These are phyloP conservation scores for Gentiana straminea DNA, from an alignment of 257 asterid genomes.

Conservation along the genomic window DNA sequence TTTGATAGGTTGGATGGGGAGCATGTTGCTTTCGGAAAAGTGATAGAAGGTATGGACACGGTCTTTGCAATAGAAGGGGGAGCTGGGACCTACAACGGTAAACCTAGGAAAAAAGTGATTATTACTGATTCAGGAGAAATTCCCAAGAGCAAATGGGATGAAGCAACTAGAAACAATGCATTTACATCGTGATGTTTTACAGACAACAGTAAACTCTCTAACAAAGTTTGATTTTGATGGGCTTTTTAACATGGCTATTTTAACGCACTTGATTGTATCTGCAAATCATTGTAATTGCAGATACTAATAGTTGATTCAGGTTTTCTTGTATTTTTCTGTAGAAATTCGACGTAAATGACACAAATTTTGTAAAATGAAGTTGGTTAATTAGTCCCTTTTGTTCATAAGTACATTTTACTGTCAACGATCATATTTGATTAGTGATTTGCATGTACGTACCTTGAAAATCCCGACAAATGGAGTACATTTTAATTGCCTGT, in stretches of 20 bases:
- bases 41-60: slow-evolving; percentile 90
- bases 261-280: background rate
- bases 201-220: slow-evolving; percentile 7
- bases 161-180: slow-evolving; percentile 30
- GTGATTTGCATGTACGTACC: too few species aligned
- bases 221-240: slow-evolving; percentile 10
- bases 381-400: slow-evolving; percentile 9
- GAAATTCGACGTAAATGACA: too few species aligned
- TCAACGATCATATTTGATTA: slow-evolving; percentile 16
- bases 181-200: slow-evolving; percentile 12
- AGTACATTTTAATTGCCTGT: too few species aligned
- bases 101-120: slow-evolving; percentile 84
- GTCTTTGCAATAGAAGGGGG: slow-evolving; percentile 92
- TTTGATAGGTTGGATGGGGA: slow-evolving; percentile 80
- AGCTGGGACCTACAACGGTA: slow-evolving; percentile 96
- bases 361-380: too few species aligned
- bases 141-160: slow-evolving; percentile 83
- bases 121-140: slow-evolving; percentile 87
- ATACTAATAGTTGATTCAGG: too few species aligned
- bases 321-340: too few species aligned
- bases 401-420: slow-evolving; percentile 4
- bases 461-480: too few species aligned
- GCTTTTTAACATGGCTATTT: background rate
- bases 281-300: too few species aligned
- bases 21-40: slow-evolving; percentile 88